Conservation (phyloP, 108 stramenopile genomes). For the Cyclotella choctawhatcheeana region DNA sequence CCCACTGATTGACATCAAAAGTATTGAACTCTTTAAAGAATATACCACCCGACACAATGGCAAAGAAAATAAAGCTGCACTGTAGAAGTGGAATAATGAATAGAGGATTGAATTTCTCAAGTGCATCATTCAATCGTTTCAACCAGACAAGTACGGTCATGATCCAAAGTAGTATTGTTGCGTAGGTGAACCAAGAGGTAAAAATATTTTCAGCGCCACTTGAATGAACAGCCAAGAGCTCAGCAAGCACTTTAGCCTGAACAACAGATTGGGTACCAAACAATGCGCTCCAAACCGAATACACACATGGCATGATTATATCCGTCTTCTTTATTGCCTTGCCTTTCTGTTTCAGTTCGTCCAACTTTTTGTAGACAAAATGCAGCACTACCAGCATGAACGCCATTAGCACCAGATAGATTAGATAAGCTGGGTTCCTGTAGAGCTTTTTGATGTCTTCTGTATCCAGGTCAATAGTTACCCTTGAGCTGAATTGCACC, state of each 20-base stretch:
- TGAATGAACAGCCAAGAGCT: constrained; percentile 55
- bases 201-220: constrained; percentile 57
- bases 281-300: constrained; percentile 68
- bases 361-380: constrained; percentile 36
- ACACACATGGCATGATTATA: constrained; percentile 56
- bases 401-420: constrained; percentile 39
- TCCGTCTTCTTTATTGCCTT: constrained; percentile 38
- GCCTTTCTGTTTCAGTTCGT: constrained; percentile 19
- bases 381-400: constrained; percentile 32
- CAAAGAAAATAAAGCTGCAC: constrained; percentile 74
- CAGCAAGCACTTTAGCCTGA: constrained; percentile 70
- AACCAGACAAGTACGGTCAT: constrained; percentile 64
- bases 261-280: constrained; percentile 72
- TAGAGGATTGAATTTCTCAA: constrained; percentile 66
- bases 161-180: constrained; percentile 63
- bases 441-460: constrained; percentile 45
- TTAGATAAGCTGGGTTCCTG: constrained; percentile 38
- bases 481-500: constrained; percentile 57
- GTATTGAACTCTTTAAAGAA: constrained; percentile 70
- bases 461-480: constrained; percentile 37
- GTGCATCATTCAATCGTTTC: constrained; percentile 61
- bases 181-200: constrained; percentile 57
- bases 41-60: constrained; percentile 71
- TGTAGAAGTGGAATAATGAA: constrained; percentile 84
- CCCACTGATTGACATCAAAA: constrained; percentile 44